A percentile compares a stretch with the other conserved stretches of the same genome.
Evolutionary conservation across 2,329 filamentous ascomycete genomes (phyloP).

Genomic region (Pseudohalonectria lignicola): DNA sequence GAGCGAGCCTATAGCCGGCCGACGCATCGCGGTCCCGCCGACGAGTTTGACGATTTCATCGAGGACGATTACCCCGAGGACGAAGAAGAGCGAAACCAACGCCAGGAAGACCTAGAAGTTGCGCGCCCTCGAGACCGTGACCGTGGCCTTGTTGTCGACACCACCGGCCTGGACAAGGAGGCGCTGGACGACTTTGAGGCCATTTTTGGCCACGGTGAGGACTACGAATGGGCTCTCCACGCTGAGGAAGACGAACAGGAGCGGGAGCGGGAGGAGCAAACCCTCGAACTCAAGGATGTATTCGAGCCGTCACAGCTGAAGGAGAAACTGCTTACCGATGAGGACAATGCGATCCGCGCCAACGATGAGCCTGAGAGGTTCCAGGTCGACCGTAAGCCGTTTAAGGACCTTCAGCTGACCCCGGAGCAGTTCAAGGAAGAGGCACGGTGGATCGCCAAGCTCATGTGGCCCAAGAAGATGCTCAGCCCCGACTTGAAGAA

Average conservation of each 20-base stretch:
- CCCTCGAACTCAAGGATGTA: constrained; percentile 89
- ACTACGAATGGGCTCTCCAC: constrained; percentile 90
- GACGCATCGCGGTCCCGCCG: constrained; percentile 49
- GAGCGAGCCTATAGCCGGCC: constrained; percentile 39
- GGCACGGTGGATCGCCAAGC: constrained; percentile 79
- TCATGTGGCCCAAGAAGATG: constrained; percentile 81
- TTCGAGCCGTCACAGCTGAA: constrained; percentile 93
- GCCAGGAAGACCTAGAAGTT: constrained; percentile 80
- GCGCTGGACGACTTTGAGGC: constrained; percentile 91
- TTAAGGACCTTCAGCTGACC: constrained; percentile 69
- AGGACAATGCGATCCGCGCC: constrained; percentile 82
- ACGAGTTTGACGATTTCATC: constrained; percentile 93
- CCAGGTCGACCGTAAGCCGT: constrained; percentile 81
- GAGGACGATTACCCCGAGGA: constrained; percentile 90
- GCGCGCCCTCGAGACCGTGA: constrained; percentile 65
- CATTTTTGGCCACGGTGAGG: constrained; percentile 90
- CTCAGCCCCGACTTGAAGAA: constrained; percentile 60
- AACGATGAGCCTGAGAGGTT: constrained; percentile 89
- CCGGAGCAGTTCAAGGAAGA: constrained; percentile 86
- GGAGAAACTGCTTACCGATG: constrained; percentile 90
- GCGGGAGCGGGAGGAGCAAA: constrained; percentile 66
- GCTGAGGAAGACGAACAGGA: constrained; percentile 80
- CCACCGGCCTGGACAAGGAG: constrained; percentile 79
- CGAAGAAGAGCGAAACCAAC: constrained; percentile 63
- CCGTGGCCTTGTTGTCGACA: constrained; percentile 65